A percentile compares a stretch with the other conserved stretches of the same genome.
Conservation (phyloP, 2,329 filamentous ascomycete genomes). For the Pestalotiopsis sp. region DNA sequence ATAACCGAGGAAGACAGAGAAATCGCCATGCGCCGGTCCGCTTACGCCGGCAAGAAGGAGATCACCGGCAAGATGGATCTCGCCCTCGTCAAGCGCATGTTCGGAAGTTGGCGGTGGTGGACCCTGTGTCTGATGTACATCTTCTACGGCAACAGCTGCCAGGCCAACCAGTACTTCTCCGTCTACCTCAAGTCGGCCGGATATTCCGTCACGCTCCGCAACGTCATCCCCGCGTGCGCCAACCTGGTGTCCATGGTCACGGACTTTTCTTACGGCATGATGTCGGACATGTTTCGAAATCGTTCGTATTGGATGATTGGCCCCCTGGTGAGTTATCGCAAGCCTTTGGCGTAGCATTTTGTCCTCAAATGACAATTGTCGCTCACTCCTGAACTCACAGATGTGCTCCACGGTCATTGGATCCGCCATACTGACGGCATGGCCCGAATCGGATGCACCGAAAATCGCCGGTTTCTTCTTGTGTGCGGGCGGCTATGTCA, state of each 20-base stretch:
- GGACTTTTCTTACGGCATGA: slow-evolving; percentile 14
- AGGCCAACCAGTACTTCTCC: slow-evolving; percentile 25
- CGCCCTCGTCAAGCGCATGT: slow-evolving; percentile 25
- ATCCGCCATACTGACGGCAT: slow-evolving; percentile 13
- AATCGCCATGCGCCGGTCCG: slow-evolving; percentile 24
- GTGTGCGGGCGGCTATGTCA: slow-evolving; percentile 11
- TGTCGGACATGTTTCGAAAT: slow-evolving; percentile 15
- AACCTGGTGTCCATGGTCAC: slow-evolving; percentile 15
- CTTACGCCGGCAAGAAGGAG: slow-evolving; percentile 25
- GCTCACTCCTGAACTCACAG: background rate
- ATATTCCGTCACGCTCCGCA: slow-evolving; percentile 18
- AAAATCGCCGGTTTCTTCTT: slow-evolving; percentile 12
- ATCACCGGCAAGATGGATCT: slow-evolving; percentile 24
- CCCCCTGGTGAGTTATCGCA: slow-evolving; percentile 3
- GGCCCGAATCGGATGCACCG: slow-evolving; percentile 12
- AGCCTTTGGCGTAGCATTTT: no score
- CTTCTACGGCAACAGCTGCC: slow-evolving; percentile 30
- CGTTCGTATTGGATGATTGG: slow-evolving; percentile 15
- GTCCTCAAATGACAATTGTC: background rate
- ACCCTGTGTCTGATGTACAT: slow-evolving; percentile 12
- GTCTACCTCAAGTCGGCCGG: slow-evolving; percentile 22
- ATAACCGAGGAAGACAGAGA: slow-evolving; percentile 25
- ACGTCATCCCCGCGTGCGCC: slow-evolving; percentile 19
- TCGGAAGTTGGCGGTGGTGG: slow-evolving; percentile 31
- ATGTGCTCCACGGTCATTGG: slow-evolving; percentile 11